Evolutionary conservation across 192 early-diverging fungal genomes (phyloP), one percentile per base, ranked within the genome.

Genomic region (Coemansia sp.): DNA sequence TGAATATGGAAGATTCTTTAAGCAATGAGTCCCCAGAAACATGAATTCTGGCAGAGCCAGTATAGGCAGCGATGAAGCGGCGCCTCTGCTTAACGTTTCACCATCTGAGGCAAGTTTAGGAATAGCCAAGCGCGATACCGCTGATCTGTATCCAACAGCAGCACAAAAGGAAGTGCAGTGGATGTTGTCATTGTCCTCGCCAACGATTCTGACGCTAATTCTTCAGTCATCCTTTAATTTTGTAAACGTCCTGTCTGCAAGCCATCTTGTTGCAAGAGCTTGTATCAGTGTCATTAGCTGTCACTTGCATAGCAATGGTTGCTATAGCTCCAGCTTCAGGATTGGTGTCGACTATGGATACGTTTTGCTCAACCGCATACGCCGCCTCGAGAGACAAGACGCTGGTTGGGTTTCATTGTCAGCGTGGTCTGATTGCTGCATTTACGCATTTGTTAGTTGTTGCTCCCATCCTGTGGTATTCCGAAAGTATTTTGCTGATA

Each of bases 151-250:
- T 20, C 6, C 65, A 8, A 20, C 9, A 3, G 62, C 48, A 10
- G 72, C 72, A 10, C 41, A 15, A n/a, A 45, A 50, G 14, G 72
- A 75, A 26, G 31, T 53, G 23, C 38, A 16, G 4, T 75, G 65
- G 62, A 68, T 75, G 42, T 48, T 47, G 6, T 61, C 61, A 1
- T 75, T 66, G 15, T 69, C 66, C 11, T 68, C 56, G n/a, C 35
- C 63, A 56, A 61, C 59, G 3, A 58, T 46, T 11, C 47, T 65
- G 11, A 53, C 63, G 3, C 11, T 63, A 53, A 38, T 87, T 12
- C 60, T 89, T 12, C 83, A 87, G 46, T 80, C 81, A 16, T 82
- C 82, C 16, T 65, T 89, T 39, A 78, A 83, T 54, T 59, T 86
- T 53, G 80, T 81, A 33, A 86, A 81, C 69, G 73, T 86, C 6